Conservation (phyloP, 2,329 filamentous ascomycete species). For the Aspergillus texensis region DNA sequence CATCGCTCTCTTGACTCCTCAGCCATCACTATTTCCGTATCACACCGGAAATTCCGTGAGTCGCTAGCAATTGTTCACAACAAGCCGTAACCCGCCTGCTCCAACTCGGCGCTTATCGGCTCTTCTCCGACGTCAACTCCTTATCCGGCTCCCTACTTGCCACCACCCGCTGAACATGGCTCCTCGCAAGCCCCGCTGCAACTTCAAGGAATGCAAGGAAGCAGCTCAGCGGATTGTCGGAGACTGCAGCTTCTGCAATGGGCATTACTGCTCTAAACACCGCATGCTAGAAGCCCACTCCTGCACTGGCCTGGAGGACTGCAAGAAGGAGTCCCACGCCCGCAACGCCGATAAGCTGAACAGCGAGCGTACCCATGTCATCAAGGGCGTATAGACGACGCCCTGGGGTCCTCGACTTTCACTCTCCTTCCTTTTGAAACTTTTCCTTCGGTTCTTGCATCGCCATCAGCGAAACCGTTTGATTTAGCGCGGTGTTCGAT, state of each 20-base stretch:
- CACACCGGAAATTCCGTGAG: neutral
- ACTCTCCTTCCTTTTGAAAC: conserved; percentile 11
- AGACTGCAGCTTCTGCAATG: conserved; percentile 92
- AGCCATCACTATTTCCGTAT: neutral
- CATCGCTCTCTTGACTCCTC: neutral
- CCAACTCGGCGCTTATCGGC: conserved; percentile 14
- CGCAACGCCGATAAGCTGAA: conserved; percentile 92
- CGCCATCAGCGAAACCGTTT: conserved; percentile 21
- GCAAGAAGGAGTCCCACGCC: conserved; percentile 96
- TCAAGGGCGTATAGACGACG: conserved; percentile 75
- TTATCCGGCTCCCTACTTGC: conserved; percentile 13
- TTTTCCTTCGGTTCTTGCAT: conserved; percentile 19
- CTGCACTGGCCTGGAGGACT: conserved; percentile 90
- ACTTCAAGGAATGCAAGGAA: conserved; percentile 85
- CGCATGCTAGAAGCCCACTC: conserved; percentile 91
- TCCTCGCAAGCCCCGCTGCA: conserved; percentile 71
- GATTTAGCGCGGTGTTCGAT: conserved; percentile 38
- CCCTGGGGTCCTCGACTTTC: conserved; percentile 4
- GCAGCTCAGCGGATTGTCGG: conserved; percentile 90
- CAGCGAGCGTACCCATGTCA: conserved; percentile 88
- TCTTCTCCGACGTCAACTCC: conserved; percentile 16
- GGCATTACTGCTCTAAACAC: conserved; percentile 94
- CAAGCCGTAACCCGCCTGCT: neutral
- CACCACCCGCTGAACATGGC: conserved; percentile 34
- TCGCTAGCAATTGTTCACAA: neutral